Base-by-base conservation (phyloP, 805 yeast genomes). In the Candida oleophila region DNA sequence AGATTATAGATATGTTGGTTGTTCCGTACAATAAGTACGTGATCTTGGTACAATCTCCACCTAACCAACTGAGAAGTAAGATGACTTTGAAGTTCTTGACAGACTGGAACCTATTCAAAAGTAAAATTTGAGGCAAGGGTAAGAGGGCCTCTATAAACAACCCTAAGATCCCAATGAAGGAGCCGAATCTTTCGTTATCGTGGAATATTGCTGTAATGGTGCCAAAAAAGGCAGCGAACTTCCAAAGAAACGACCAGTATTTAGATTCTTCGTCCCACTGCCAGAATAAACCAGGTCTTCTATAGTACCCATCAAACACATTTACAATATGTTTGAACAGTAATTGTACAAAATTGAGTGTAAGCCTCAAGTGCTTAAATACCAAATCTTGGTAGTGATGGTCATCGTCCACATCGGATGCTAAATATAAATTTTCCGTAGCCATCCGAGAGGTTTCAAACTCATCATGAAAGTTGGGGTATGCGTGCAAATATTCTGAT, bases 41-140 rank as follows among this genome's bases (percentile, higher is more conserved):
- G 20, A 89, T 78, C 61, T 91, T 91, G 34, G 89, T 77, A 36
- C 85, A 70, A 66, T 90, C 97, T 47, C 97, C 97, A 49, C 92
- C 84, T 3, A 90, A 70, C 97, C 97, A 90, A 57, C 91, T 84
- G 16, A 89, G 66, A 33, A 90, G 62, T 30, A 90, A 68, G 22
- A 92, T 80, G 43, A 83, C 71, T 56, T 89, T 85, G 68, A 90
- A 90, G 49, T 94, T 92, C 52, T 85, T 85, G 5, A 87, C 81
- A 0, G 89, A 79, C 55, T 81, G 81, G 22, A 84, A 55, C 47
- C 89, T 75, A 58, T 81, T 77, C 41, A 87, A 73, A 50, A 87
- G 66, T n/a, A 88, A 68, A 41, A 87, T 82, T 68, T 88, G 89
- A 14, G 94, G 92, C 50, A 88, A 69, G 16, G 96, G 89, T 54